Evolutionary conservation across 2,329 filamentous ascomycete genomes (phyloP).

Genomic region (Pyrenophora graminea): DNA sequence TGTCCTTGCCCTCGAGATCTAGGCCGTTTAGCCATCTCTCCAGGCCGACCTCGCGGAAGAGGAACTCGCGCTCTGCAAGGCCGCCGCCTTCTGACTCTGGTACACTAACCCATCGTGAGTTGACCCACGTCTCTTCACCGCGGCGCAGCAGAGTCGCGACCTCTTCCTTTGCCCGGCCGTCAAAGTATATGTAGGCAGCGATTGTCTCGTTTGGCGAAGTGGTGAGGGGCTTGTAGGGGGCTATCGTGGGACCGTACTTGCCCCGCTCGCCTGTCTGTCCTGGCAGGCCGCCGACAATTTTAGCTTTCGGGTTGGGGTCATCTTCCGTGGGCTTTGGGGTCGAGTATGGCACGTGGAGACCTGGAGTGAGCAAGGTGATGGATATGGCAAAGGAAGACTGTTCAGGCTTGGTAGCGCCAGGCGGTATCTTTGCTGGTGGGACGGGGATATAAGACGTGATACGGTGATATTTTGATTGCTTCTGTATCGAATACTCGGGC

Average conservation of each 20-base stretch:
- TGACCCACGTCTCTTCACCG: constrained; percentile 98
- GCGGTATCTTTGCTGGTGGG: constrained; percentile 77
- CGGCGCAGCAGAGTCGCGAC: constrained; percentile 90
- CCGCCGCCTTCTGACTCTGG: constrained; percentile 90
- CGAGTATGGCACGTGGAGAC: constrained; percentile 88
- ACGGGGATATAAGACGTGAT: constrained; percentile 98
- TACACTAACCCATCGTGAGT: constrained; percentile 95
- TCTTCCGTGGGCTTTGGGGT: constrained; percentile 77
- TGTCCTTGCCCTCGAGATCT: constrained; percentile 80
- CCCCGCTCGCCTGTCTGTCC: constrained; percentile 57
- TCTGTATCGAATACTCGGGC: constrained; percentile 91
- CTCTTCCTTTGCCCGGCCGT: constrained; percentile 92
- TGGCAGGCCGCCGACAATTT: constrained; percentile 75
- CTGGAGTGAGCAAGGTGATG: constrained; percentile 89
- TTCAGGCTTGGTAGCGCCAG: constrained; percentile 74
- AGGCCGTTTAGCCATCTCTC: constrained; percentile 96
- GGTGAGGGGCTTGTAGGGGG: constrained; percentile 89
- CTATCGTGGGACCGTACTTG: constrained; percentile 63
- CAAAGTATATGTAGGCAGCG: constrained; percentile 98
- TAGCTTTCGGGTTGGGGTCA: constrained; percentile 79
- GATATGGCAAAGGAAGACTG: constrained; percentile 97
- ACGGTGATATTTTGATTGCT: constrained; percentile 84
- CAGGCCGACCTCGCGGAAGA: constrained; percentile 94
- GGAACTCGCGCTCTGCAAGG: constrained; percentile 91
- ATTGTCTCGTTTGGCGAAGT: constrained; percentile 95